These are phyloP conservation scores for Coffea humblotiana DNA, from an alignment of 305 asterid genomes.

Conservation along the genomic window DNA sequence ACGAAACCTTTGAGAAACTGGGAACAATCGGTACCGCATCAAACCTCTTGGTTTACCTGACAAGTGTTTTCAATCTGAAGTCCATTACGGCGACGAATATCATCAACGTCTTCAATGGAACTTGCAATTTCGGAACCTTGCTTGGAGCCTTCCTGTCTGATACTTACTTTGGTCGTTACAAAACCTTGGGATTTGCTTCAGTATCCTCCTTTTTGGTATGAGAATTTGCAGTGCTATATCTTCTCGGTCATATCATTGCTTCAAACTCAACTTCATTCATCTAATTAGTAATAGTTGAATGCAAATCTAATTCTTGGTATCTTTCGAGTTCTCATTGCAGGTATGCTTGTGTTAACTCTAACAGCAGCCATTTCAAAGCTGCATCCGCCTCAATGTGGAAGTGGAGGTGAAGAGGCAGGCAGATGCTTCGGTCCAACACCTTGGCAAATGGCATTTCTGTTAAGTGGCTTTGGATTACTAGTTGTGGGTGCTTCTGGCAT, in stretches of 20 bases:
- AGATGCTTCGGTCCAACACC: slow-evolving; percentile 8
- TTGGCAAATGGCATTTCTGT: slow-evolving; percentile 17
- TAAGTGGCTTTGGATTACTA: slow-evolving; percentile 16
- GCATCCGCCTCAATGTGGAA: slow-evolving; percentile 12
- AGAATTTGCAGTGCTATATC: neutral
- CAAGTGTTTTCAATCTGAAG: neutral
- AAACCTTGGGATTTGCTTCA: neutral
- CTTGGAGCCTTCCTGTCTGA: neutral
- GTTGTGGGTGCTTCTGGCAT: slow-evolving; percentile 24
- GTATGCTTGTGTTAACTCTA: neutral
- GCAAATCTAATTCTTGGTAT: neutral
- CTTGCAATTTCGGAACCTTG: neutral
- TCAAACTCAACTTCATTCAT: no score
- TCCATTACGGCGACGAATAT: neutral
- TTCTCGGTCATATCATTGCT: no score
- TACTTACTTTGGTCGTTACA: neutral
- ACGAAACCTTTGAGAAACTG: neutral
- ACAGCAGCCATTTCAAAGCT: neutral
- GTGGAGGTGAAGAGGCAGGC: neutral
- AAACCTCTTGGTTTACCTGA: neutral
- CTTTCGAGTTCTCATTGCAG: neutral
- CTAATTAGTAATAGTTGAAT: no score
- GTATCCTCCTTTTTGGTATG: neutral
- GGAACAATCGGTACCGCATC: neutral
- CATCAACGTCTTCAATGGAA: neutral